Percentiles rank a stretch among this genome's conserved stretches.
These are phyloP conservation scores for Cyberlindnera maritima DNA, from an alignment of 805 yeast genomes.

Conservation along the genomic window DNA sequence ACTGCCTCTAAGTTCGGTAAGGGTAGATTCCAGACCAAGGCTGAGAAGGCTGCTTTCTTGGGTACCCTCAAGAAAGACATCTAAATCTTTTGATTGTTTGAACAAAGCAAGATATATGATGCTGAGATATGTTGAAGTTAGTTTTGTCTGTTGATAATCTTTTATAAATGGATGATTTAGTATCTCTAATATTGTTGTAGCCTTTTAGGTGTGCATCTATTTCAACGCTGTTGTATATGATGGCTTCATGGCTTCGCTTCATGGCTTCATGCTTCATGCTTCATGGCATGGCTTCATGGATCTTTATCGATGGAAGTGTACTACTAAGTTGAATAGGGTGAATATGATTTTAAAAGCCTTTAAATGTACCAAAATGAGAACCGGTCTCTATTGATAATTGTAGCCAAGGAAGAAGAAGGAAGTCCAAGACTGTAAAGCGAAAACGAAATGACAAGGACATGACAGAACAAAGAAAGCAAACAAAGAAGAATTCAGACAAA, in stretches of 20 bases:
- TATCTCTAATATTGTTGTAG: constrained; percentile 1
- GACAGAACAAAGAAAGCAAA: not conserved
- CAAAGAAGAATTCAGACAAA: not conserved
- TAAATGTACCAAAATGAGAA: too few relatives aligned
- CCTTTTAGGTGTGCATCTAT: not conserved
- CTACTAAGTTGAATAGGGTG: too few relatives aligned
- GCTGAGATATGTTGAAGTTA: constrained; percentile 7
- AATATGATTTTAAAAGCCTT: too few relatives aligned
- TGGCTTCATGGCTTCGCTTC: too few relatives aligned
- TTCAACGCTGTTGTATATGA: too few relatives aligned
- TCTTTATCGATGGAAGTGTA: not conserved
- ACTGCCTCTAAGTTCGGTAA: constrained; percentile 99
- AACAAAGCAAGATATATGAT: constrained; percentile 4
- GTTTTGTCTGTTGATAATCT: constrained; percentile 4
- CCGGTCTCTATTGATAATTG: too few relatives aligned
- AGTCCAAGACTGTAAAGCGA: not conserved
- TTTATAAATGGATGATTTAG: constrained; percentile 5
- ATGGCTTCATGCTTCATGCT: too few relatives aligned
- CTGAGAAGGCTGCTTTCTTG: constrained; percentile 99
- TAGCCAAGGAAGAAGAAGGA: too few relatives aligned
- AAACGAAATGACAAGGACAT: too few relatives aligned
- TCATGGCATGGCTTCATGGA: too few relatives aligned
- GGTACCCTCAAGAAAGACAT: constrained; percentile 99
- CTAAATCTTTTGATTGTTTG: constrained; percentile 33
- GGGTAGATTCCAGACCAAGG: constrained; percentile 99